phyloP scores from a whole-genome alignment of 352 stramenopile genomes.

The Globisporangium nodosum region DNA sequence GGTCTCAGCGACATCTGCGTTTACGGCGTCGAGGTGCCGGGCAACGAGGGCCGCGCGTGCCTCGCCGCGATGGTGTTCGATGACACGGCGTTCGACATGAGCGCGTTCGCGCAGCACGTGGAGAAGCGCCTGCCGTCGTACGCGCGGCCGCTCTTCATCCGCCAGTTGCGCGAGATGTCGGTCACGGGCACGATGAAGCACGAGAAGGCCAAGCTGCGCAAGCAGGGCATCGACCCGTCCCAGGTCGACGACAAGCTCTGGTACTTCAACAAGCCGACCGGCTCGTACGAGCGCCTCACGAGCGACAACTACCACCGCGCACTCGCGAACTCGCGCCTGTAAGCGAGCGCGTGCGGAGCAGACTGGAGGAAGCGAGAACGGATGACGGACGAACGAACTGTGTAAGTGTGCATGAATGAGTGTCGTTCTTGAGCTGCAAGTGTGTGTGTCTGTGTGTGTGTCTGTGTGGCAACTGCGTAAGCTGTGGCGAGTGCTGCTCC shows the following conservation, averaged over 20 bases:
- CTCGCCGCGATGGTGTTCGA: slow-evolving; percentile 84
- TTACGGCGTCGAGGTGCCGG: slow-evolving; percentile 68
- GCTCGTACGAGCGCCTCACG: slow-evolving; percentile 53
- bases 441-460: too few relatives aligned
- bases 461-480: too few relatives aligned
- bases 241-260: slow-evolving; percentile 52
- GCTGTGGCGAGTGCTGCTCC: too few relatives aligned
- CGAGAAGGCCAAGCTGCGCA: slow-evolving; percentile 86
- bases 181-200: slow-evolving; percentile 92
- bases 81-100: slow-evolving; percentile 44
- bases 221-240: slow-evolving; percentile 70
- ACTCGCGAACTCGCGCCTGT: slow-evolving; percentile 53
- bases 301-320: slow-evolving; percentile 47
- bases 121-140: slow-evolving; percentile 51
- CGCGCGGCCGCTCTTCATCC: slow-evolving; percentile 82
- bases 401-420: neutral
- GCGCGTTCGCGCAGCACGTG: slow-evolving; percentile 47
- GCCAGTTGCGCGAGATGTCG: slow-evolving; percentile 62
- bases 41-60: slow-evolving; percentile 74
- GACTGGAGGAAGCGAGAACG: neutral
- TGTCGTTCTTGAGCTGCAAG: too few relatives aligned
- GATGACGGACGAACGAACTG: neutral
- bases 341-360: neutral
- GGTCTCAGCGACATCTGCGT: slow-evolving; percentile 76
- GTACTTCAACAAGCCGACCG: slow-evolving; percentile 42